Evolutionary conservation across 352 stramenopile species (phyloP), one percentile per base, ranked within the genome.

Genomic region (Globisporangium splendens): DNA sequence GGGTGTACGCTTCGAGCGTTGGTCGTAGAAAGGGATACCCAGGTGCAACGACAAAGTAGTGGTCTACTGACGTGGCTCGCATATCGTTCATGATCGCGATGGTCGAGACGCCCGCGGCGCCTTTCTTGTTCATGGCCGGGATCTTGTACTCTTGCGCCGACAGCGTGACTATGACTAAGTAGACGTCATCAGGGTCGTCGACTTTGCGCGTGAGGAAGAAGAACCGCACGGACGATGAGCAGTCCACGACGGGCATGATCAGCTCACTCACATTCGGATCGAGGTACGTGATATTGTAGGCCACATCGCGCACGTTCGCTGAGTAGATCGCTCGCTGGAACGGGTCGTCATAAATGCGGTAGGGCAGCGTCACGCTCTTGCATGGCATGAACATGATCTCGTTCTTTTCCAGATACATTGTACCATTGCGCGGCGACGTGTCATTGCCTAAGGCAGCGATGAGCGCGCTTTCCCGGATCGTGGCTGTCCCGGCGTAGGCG

Each of bases 91-190:
- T 50, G 46, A 62, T 59, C 7, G 52, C 60, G 41, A 73, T 24
- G 15, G 51, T 59, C 17, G 54, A 38, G 8, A 56, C 49, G 1
- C 38, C 66, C 1, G 62, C 24, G 0, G 62, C n/a, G 3, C 61
- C 65, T 1, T 47, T 31, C 14, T 61, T 35, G 20, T 62, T 38
- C 33, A 56, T 41, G 0, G 54, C 24, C 1, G 47, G 3, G 15
- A 67, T 52, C 17, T 47, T 44, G 50, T 70, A 73, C 41, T 64
- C 59, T 35, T 73, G 62, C 1, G 42, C 61, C 0, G 55, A 63
- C 1, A 70, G 31, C 18, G 54, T 59, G 22, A 59, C 38, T 6
- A 42, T 63, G n/a, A 73, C 11, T 3, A 73, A 38, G 10, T 18
- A 54, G n/a, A 70, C 47, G 18, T 69, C 54, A 8, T 69, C 50